Evolutionary conservation across 108 stramenopile genomes (phyloP).

Genomic region (Skeletonema costatum): DNA sequence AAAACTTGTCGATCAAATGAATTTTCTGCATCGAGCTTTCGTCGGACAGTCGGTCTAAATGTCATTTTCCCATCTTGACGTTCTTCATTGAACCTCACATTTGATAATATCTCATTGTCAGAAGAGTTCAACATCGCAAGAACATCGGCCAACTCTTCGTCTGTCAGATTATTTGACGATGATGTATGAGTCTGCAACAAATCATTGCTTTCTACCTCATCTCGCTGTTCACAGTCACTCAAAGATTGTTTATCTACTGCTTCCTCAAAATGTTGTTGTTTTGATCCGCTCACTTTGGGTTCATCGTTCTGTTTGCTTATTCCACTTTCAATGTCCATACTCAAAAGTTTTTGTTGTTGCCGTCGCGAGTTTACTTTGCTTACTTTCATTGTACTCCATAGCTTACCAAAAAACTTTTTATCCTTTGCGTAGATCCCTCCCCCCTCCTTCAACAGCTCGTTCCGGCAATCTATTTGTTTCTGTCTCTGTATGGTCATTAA

Average conservation of each 20-base stretch:
- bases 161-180: background rate
- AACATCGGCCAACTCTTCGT: background rate
- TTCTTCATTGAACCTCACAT: background rate
- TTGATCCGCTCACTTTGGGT: background rate
- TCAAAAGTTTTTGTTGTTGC: background rate
- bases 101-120: background rate
- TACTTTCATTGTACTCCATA: conserved; percentile 22
- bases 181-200: background rate
- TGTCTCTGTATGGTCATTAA: conserved; percentile 49
- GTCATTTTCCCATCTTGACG: conserved; percentile 5
- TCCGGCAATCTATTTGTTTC: conserved; percentile 44
- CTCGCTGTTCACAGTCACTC: background rate
- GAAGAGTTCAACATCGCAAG: background rate
- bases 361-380: background rate
- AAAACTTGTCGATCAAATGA: conserved; percentile 56
- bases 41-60: conserved; percentile 27
- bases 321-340: background rate
- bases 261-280: background rate
- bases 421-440: conserved; percentile 42
- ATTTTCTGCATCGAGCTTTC: conserved; percentile 56
- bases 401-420: conserved; percentile 8
- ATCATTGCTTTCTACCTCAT: background rate
- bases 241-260: background rate
- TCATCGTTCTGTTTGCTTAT: background rate
- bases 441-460: conserved; percentile 27